These are phyloP conservation scores for Sphaceloma murrayae DNA, from an alignment of 2,329 filamentous ascomycete genomes.

Conservation along the genomic window DNA sequence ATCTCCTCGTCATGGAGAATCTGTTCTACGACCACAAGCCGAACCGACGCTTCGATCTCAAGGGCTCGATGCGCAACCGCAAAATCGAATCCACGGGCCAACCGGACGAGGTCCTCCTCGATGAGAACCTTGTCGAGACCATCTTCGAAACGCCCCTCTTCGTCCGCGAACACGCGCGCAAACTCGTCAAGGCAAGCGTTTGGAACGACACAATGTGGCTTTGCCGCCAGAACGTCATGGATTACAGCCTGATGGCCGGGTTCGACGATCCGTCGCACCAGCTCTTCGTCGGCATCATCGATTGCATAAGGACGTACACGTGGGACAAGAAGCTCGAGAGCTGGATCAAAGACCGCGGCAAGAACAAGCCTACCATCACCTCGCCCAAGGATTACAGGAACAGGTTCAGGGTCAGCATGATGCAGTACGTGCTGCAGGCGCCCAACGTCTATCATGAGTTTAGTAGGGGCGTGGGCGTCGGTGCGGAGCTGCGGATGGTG, in stretches of 20 bases:
- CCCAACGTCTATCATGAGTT: slow-evolving; percentile 72
- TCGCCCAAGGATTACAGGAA: slow-evolving; percentile 97
- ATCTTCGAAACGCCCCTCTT: slow-evolving; percentile 97
- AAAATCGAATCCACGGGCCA: slow-evolving; percentile 94
- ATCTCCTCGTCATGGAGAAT: slow-evolving; percentile 93
- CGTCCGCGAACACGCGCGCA: slow-evolving; percentile 90
- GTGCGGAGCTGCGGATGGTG: slow-evolving; percentile 1
- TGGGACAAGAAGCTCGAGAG: slow-evolving; percentile 99
- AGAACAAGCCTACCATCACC: slow-evolving; percentile 83
- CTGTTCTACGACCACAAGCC: slow-evolving; percentile 91
- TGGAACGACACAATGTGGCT: slow-evolving; percentile 98
- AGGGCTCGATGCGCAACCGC: slow-evolving; percentile 96
- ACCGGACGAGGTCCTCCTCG: slow-evolving; percentile 88
- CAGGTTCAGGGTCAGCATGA: slow-evolving; percentile 93
- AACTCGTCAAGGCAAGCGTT: slow-evolving; percentile 78
- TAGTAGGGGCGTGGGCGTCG: slow-evolving; percentile 22
- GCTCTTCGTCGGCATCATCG: slow-evolving; percentile 93
- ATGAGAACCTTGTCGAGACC: slow-evolving; percentile 98
- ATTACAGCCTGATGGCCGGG: slow-evolving; percentile 96
- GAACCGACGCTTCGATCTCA: slow-evolving; percentile 75
- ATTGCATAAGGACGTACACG: slow-evolving; percentile 96
- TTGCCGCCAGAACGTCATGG: slow-evolving; percentile 94
- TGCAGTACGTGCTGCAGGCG: slow-evolving; percentile 68
- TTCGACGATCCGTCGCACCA: slow-evolving; percentile 86
- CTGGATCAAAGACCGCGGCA: slow-evolving; percentile 97